Conservation (phyloP, 1,284 basidiomycete species). For the Austroboletus novae-zelandiae region DNA sequence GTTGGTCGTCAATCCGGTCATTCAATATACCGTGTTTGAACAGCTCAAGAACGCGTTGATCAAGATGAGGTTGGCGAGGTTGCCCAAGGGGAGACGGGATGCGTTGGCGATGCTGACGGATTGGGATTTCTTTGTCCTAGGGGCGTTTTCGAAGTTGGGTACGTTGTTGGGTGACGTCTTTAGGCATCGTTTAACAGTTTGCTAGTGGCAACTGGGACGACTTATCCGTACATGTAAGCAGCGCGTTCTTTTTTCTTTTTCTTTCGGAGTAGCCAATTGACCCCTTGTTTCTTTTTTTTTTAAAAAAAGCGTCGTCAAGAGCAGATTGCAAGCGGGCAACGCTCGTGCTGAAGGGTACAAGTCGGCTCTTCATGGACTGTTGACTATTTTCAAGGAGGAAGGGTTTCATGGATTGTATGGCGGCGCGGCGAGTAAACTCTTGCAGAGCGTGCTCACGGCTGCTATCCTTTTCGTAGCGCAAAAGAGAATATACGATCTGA, state of each 20-base stretch:
- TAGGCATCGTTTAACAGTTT: conserved; percentile 2
- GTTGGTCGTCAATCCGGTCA: conserved; percentile 93
- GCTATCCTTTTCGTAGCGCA: conserved; percentile 88
- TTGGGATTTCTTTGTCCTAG: conserved; percentile 87
- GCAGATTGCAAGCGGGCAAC: conserved; percentile 76
- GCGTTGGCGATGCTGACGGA: conserved; percentile 63
- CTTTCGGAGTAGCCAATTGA: not conserved
- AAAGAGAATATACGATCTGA: conserved; percentile 69
- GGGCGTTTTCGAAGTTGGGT: conserved; percentile 86
- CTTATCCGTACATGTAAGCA: conserved; percentile 78
- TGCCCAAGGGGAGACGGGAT: conserved; percentile 43
- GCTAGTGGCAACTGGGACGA: conserved; percentile 68
- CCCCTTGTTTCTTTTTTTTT: not conserved
- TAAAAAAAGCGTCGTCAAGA: conserved; percentile 70
- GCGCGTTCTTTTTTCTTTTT: not conserved
- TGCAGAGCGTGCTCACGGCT: conserved; percentile 88
- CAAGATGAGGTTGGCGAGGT: conserved; percentile 53
- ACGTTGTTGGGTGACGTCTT: conserved; percentile 21
- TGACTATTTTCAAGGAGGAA: conserved; percentile 73
- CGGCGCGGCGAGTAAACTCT: conserved; percentile 80
- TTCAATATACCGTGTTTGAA: conserved; percentile 86
- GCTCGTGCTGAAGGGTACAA: conserved; percentile 62
- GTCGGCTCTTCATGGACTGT: conserved; percentile 68
- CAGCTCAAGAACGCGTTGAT: conserved; percentile 83
- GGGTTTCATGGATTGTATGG: conserved; percentile 82